Conservation (phyloP, 2,329 filamentous ascomycete species). For the Fusarium sp. region DNA sequence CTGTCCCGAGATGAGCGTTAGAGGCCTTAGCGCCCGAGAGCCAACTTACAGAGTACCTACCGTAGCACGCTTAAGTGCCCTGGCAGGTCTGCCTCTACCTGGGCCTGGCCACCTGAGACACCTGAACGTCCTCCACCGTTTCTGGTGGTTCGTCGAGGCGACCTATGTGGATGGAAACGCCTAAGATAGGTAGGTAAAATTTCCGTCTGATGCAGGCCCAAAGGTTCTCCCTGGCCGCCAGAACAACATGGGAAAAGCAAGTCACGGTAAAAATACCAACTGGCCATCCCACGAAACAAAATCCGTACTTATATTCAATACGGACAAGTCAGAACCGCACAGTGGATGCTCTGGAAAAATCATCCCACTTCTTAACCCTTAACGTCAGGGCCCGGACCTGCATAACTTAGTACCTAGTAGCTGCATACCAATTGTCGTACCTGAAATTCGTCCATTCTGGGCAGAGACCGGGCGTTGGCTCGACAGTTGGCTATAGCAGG, state of each 20-base stretch:
- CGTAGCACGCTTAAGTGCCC: neutral
- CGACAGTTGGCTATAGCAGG: neutral
- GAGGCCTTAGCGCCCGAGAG: constrained; percentile 17
- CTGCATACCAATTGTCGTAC: constrained; percentile 26
- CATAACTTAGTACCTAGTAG: constrained; percentile 9
- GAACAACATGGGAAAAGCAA: constrained; percentile 16
- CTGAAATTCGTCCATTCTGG: constrained; percentile 33
- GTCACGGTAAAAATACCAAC: constrained; percentile 27
- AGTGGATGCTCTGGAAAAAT: constrained; percentile 18
- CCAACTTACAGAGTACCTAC: neutral
- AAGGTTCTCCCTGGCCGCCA: constrained; percentile 11
- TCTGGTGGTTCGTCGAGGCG: constrained; percentile 15
- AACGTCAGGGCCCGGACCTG: neutral
- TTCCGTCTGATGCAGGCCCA: constrained; percentile 4
- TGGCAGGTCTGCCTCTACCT: too few species aligned
- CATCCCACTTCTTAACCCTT: constrained; percentile 1
- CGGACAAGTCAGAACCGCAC: constrained; percentile 5
- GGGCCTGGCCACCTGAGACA: constrained; percentile 36
- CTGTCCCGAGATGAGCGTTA: constrained; percentile 3
- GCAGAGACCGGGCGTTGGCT: constrained; percentile 22
- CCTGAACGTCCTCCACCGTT: constrained; percentile 37
- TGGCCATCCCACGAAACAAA: constrained; percentile 43
- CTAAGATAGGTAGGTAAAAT: too few species aligned
- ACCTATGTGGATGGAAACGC: too few species aligned
- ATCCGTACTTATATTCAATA: neutral